Base-by-base conservation (phyloP, 805 yeast species). In the Pichia scutulata region DNA sequence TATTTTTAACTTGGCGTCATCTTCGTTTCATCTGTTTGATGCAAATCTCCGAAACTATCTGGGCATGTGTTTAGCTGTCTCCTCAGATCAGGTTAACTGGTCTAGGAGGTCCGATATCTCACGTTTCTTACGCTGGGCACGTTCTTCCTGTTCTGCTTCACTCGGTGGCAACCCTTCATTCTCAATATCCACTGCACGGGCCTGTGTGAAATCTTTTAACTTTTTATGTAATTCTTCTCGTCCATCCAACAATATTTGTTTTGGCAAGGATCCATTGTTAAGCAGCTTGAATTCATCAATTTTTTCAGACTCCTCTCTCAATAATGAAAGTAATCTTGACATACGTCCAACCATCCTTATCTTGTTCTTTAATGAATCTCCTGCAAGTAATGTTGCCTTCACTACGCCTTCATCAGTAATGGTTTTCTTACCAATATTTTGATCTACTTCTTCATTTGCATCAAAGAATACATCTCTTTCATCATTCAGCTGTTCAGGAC, bases 131-230 rank as follows among this genome's bases (percentile, higher is more conserved):
- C 37, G 37, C n/a, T 40, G 39, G 5, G 19, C 19, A 13, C 43
- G 26, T 23, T 44, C 19, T 13, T 36, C 21, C 10, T 26, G 41
- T 42, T 26, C 24, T 59, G 86, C 87, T 47, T 80, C 86, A 5
- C 82, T 66, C 4, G 98, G 98, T 1, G 99, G 99, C 61, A 92
- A 66, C 23, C 86, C 84, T 71, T 92, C 99, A 65, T 92, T 93
- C 39, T 73, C 75, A 58, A 84, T 64, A 70, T 92, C 99, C 5
- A 87, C 87, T 51, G 69, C 73, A 57, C 82, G 77, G 3, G 97
- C 98, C 47, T 86, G 93, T 58, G 86, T 90, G 63, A 92, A 92
- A 25, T 73, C 66, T n/a, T 26, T 23, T 37, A 92, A 77, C 7
- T 86, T 80, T 47, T 75, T 76, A 55, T 81, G 78, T 56, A 92